Conservation (phyloP, 2,329 filamentous ascomycete species). For the Claviceps citrina region DNA sequence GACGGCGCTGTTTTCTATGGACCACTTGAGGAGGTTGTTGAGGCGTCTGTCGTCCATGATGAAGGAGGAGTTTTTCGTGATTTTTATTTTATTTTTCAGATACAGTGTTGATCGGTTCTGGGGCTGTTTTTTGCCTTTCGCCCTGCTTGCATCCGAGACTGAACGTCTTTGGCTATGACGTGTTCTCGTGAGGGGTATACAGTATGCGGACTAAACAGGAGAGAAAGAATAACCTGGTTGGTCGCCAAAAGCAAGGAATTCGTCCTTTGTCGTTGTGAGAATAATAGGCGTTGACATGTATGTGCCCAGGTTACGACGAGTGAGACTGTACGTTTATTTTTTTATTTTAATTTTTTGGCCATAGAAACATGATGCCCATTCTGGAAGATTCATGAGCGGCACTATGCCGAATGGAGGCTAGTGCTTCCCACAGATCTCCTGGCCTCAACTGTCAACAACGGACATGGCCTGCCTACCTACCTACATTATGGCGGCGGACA, state of each 20-base stretch:
- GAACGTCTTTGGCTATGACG: not conserved
- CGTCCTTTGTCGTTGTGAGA: not conserved
- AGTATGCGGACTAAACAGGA: too few species aligned
- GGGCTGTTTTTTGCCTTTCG: not conserved
- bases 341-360: not conserved
- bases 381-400: constrained; percentile 25
- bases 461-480: too few species aligned
- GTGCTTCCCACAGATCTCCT: constrained; percentile 6
- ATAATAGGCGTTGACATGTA: too few species aligned
- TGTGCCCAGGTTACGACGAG: too few species aligned
- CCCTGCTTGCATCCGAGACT: not conserved
- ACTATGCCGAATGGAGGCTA: constrained; percentile 14
- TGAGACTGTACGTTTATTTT: too few species aligned
- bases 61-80: not conserved
- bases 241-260: not conserved
- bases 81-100: too few species aligned
- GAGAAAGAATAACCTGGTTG: not conserved
- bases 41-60: constrained; percentile 34
- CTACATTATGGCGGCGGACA: too few species aligned
- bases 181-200: too few species aligned
- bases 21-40: constrained; percentile 70
- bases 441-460: not conserved
- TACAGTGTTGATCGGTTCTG: not conserved
- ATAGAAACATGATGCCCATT: constrained; percentile 16
- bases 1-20: constrained; percentile 34